Base-by-base conservation (phyloP, 331 rosid genomes). In the Rosa hybrid region DNA sequence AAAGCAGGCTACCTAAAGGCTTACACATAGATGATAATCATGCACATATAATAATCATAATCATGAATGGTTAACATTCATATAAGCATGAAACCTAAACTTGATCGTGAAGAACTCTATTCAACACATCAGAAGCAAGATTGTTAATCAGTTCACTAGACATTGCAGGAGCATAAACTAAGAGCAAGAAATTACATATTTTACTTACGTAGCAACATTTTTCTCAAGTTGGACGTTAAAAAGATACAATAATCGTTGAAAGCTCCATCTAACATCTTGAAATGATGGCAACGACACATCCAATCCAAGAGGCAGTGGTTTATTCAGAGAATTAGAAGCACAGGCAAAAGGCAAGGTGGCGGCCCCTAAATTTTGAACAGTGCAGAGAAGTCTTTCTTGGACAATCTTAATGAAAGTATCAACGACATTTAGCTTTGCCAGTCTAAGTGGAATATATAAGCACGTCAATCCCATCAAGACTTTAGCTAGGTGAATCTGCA, bases 151-250 rank as follows among this genome's bases (percentile, higher is more conserved):
- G 77, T 42, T 63, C 14, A 53, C 50, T 44, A 49, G 62, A 50
- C 67, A 53, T 23, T 83, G 78, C 69, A 70, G 72, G 71, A 70
- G 38, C 65, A 69, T 68, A 68, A 74, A 79, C 20, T 30, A 67
- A 5, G 38, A 39, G 64, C 14, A 69, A 80, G 79, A 82, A 78
- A 13, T 53, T 21, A 70, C 48, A 63, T 49, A 80, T 34, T 65
- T 72, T 56, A 90, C 99, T 96, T 96, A 96, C 99, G 92, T 93
- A 84, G 91, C 94, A 86, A 93, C 93, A 81, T 93, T 96, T 85
- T 90, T 90, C 82, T 96, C 99, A 34, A 96, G 88, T 78, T 92
- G 98, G 78, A 93, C 78, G 84, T 96, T 85, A 83, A 96, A 93
- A 65, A 93, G 83, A 89, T 93, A 96, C 62, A 90, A 69, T 81